Evolutionary conservation across 768 basidiomycete genomes (phyloP).

Genomic region (Mrakia blollopis): DNA sequence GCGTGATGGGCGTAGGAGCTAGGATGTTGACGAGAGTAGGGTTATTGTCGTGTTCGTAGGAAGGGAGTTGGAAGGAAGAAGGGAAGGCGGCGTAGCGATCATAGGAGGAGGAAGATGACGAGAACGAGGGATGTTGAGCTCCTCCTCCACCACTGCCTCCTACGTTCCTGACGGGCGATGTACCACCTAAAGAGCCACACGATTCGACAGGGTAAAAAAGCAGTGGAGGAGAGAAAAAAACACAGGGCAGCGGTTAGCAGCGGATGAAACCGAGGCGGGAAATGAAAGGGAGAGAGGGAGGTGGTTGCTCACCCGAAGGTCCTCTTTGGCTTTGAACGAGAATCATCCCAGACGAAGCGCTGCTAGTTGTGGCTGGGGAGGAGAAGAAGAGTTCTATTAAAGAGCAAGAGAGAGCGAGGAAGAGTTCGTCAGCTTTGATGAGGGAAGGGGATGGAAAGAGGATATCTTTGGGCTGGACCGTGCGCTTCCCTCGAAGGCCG

Average conservation of each 20-base stretch:
- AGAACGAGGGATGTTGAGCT: background rate
- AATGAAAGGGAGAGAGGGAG: background rate
- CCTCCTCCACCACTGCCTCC: background rate
- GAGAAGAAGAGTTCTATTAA: no score
- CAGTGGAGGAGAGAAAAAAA: background rate
- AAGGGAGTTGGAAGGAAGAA: constrained; percentile 1
- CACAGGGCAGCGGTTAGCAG: background rate
- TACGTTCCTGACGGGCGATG: background rate
- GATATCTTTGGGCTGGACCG: no score
- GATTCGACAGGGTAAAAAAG: background rate
- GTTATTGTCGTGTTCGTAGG: background rate
- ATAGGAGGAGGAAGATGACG: background rate
- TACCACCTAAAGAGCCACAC: background rate
- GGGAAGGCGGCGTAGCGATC: background rate
- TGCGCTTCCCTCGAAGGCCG: no score
- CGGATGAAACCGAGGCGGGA: background rate
- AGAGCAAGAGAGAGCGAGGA: no score
- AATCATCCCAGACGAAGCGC: background rate
- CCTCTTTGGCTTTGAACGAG: background rate
- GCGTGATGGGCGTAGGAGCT: background rate
- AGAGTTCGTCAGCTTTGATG: no score
- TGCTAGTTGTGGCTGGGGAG: no score
- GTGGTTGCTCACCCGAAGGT: constrained; percentile 1
- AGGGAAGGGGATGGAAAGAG: no score
- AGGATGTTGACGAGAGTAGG: background rate